phyloP scores from a whole-genome alignment of 495 filamentous ascomycete species.

The Collariella sp. region DNA sequence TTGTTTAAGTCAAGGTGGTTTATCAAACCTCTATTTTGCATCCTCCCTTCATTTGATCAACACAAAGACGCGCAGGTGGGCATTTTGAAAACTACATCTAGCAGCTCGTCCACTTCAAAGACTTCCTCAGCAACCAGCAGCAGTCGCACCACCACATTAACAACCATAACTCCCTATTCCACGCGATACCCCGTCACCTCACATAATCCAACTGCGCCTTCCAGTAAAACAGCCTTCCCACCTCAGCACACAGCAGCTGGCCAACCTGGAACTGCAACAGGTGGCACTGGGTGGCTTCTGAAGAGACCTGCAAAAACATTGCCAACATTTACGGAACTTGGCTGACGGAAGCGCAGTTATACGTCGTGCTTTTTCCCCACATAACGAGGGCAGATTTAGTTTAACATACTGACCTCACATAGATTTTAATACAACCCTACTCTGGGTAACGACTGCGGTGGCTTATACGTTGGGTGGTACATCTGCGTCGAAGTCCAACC shows the following conservation, averaged over 20 bases:
- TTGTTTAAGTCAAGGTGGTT: constrained; percentile 22
- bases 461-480: background rate
- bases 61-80: too few species aligned
- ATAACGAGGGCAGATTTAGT: background rate
- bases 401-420: background rate
- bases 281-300: constrained; percentile 6
- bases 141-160: background rate
- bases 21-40: too few species aligned
- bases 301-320: constrained; percentile 1
- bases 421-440: background rate
- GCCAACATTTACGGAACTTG: background rate
- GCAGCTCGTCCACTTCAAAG: background rate
- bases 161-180: constrained; percentile 2
- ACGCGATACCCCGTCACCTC: constrained; percentile 5
- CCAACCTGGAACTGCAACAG: constrained; percentile 17
- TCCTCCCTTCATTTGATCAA: too few species aligned
- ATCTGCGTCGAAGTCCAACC: background rate
- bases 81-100: background rate
- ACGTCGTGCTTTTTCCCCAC: background rate
- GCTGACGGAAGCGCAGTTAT: background rate
- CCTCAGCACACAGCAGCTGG: constrained; percentile 15
- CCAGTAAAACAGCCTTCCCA: background rate
- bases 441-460: background rate
- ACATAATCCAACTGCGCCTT: constrained; percentile 1
- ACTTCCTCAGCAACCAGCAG: background rate